These are phyloP conservation scores for Xanthoceras sorbifolium DNA, from an alignment of 345 rosid genomes.

Conservation along the genomic window DNA sequence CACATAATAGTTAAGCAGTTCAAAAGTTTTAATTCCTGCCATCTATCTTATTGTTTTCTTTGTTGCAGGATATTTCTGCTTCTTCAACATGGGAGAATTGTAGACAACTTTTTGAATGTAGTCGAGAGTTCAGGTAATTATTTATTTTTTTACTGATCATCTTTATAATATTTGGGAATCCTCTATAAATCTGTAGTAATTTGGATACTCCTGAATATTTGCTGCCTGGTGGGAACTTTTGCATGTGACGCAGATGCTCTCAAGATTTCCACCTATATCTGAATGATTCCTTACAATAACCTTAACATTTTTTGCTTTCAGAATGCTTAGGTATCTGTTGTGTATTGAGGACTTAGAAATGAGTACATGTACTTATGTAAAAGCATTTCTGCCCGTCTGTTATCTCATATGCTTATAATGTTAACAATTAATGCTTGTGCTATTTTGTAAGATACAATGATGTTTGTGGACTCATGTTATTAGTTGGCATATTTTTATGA, in stretches of 20 bases:
- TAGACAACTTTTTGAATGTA: slow-evolving; percentile 63
- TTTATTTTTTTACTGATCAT: neutral
- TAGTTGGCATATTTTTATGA: neutral
- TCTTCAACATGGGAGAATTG: slow-evolving; percentile 86
- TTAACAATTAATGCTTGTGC: neutral
- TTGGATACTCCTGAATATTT: neutral
- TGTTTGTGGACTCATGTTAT: neutral
- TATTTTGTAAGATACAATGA: neutral
- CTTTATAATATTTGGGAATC: neutral
- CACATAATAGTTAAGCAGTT: slow-evolving; percentile 26
- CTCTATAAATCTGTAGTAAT: neutral
- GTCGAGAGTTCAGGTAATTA: slow-evolving; percentile 80
- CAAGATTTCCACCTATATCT: neutral
- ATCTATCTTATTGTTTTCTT: slow-evolving; percentile 26
- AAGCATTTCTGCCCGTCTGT: neutral
- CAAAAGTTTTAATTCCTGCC: slow-evolving; percentile 21
- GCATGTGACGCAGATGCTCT: neutral
- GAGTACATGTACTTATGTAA: neutral
- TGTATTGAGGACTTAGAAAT: neutral
- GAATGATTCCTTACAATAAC: neutral
- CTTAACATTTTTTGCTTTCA: neutral
- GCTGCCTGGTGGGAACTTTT: neutral
- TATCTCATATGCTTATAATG: neutral
- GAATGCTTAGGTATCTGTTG: neutral
- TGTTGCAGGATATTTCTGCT: slow-evolving; percentile 68